Conservation (phyloP, 805 yeast genomes). For the Nakazawaea siamensis region DNA sequence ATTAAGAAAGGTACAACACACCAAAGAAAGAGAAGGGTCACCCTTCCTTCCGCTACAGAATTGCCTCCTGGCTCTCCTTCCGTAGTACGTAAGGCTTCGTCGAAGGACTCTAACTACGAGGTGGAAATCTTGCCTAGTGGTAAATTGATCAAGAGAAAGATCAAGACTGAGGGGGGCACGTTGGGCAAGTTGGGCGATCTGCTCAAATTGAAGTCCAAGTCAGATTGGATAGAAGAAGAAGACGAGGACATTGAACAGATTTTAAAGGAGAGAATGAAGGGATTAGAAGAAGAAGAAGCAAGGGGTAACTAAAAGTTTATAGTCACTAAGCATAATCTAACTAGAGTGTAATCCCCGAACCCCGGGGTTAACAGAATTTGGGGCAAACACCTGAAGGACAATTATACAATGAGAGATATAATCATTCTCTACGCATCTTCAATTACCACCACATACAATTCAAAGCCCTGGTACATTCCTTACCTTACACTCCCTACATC, state of each 20-base stretch:
- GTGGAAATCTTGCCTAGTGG: constrained; percentile 73
- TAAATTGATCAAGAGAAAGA: constrained; percentile 39
- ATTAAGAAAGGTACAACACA: constrained; percentile 30
- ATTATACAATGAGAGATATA: no score
- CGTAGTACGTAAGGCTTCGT: constrained; percentile 22
- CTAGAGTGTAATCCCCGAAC: no score
- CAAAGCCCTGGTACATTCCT: no score
- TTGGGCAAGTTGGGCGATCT: constrained; percentile 5
- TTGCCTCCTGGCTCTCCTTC: constrained; percentile 40
- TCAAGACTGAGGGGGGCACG: constrained; percentile 15
- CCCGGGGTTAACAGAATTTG: no score
- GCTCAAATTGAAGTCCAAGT: constrained; percentile 27
- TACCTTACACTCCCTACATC: no score
- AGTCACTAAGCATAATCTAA: no score
- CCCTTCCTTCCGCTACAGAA: constrained; percentile 37
- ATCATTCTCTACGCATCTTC: no score
- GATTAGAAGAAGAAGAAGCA: constrained; percentile 15
- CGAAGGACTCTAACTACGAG: constrained; percentile 28
- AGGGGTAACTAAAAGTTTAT: neutral
- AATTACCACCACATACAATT: no score
- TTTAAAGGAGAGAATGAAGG: constrained; percentile 25
- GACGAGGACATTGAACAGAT: constrained; percentile 46
- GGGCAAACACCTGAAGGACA: no score
- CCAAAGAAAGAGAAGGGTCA: constrained; percentile 39
- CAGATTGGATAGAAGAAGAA: constrained; percentile 32